Base-by-base conservation (phyloP, 768 basidiomycete genomes). In the Suillus paluster region DNA sequence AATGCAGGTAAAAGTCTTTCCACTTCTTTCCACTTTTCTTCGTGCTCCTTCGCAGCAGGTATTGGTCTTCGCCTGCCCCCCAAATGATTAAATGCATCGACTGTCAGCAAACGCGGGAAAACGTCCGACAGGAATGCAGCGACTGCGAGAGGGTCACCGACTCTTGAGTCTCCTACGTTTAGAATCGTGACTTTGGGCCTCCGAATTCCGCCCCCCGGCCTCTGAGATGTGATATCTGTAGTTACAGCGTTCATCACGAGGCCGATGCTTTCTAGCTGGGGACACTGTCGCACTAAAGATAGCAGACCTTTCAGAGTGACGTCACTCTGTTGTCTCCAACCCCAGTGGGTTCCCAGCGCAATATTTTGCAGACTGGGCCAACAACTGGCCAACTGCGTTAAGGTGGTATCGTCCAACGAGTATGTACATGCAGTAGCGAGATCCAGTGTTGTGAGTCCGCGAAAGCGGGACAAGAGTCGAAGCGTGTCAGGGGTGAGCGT, bases 241-340 rank as follows among this genome's bases (percentile, higher is more conserved):
- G 57, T 55, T 15, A 54, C 23, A 19, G 57, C 49, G 4, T 45
- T 57, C 52, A 57, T 55, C 27, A 60, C 52, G 53, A 60, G 53
- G 9, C 52, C 49, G 23, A 60, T 54, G 19, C 33, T 39, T 34
- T 39, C 49, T 34, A 60, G 34, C 38, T 57, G 38, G 38, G 34
- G 57, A 55, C 59, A 60, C 1, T 59, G 57, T 39, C 52, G 53
- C 21, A 60, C 38, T 55, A 60, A 60, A 60, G 57, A 55, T 3
- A 60, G 57, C 21, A 60, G 34, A n/a, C 59, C 59, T 23, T 54
- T 54, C 33, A 60, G 38, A 30, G 59, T 59, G 36, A 60, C 38
- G 3, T 39, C 52, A 38, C 52, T 39, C 34, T 55, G 54, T 19
- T 55, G 54, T 17, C 54, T 55, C 54, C 59, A 60, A 57, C 59